A percentile compares a stretch with the other conserved stretches of the same genome.
Evolutionary conservation across 306 rosid genomes (phyloP).

Genomic region (Inga laurina): DNA sequence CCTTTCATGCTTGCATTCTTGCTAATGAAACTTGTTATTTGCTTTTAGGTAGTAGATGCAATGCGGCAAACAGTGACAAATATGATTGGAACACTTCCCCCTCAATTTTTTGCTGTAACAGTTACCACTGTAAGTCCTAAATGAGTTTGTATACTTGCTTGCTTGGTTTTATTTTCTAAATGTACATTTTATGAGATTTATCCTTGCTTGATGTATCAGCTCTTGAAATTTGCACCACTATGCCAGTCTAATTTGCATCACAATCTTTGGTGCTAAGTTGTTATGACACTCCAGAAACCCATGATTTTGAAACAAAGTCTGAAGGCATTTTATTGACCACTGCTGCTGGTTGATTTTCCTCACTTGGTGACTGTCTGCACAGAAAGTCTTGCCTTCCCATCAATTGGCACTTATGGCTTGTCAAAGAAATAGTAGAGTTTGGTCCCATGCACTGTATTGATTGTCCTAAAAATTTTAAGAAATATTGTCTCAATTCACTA

Average conservation of each 20-base stretch:
- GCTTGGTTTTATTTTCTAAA: constrained; percentile 1
- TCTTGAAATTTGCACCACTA: constrained; percentile 15
- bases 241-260: neutral
- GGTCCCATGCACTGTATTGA: neutral
- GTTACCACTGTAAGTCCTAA: constrained; percentile 69
- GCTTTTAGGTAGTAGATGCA: constrained; percentile 85
- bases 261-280: neutral
- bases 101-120: constrained; percentile 87
- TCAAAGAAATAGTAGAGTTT: neutral
- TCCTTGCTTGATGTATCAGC: constrained; percentile 10
- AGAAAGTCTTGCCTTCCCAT: neutral
- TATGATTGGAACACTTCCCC: constrained; percentile 97
- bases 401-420: neutral
- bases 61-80: constrained; percentile 98
- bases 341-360: neutral
- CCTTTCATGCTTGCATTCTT: constrained; percentile 3
- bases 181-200: neutral
- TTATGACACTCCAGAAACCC: neutral
- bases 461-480: neutral
- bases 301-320: neutral
- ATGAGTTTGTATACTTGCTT: neutral
- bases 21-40: constrained; percentile 21
- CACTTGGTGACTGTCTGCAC: neutral
- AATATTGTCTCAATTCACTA: neutral
- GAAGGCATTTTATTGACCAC: neutral